Evolutionary conservation across 306 rosid species (phyloP).

Genomic region (Senna tora): DNA sequence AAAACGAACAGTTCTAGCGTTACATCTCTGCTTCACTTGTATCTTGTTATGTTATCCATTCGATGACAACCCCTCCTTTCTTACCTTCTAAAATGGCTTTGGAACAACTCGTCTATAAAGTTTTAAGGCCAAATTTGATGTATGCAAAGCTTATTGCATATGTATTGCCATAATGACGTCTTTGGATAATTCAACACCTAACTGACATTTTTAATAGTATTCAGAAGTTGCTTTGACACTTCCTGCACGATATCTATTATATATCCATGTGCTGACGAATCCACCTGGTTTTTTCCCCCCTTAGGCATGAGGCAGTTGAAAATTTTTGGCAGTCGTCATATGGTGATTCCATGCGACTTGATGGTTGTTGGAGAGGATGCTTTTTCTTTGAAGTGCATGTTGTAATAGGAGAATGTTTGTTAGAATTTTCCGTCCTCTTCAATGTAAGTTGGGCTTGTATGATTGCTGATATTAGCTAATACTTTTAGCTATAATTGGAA

Average conservation of each 20-base stretch:
- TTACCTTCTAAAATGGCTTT: background rate
- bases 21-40: too few relatives aligned
- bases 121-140: constrained; percentile 6
- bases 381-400: constrained; percentile 49
- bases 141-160: constrained; percentile 1
- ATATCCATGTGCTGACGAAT: constrained; percentile 25
- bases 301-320: constrained; percentile 59
- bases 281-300: constrained; percentile 22
- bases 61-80: too few relatives aligned
- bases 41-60: too few relatives aligned
- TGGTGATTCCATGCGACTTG: constrained; percentile 37
- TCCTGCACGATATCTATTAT: background rate
- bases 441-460: constrained; percentile 52
- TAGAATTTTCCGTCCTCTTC: constrained; percentile 37
- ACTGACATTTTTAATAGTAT: background rate
- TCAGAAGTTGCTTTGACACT: background rate
- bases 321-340: constrained; percentile 39
- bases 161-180: constrained; percentile 14
- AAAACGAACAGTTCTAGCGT: too few relatives aligned
- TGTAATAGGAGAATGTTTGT: constrained; percentile 56
- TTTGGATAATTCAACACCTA: background rate
- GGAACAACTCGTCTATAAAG: background rate
- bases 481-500: constrained; percentile 57
- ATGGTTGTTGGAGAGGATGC: constrained; percentile 49
- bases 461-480: constrained; percentile 55